Base-by-base conservation (phyloP, 306 rosid genomes). In the Abrus precatorius region DNA sequence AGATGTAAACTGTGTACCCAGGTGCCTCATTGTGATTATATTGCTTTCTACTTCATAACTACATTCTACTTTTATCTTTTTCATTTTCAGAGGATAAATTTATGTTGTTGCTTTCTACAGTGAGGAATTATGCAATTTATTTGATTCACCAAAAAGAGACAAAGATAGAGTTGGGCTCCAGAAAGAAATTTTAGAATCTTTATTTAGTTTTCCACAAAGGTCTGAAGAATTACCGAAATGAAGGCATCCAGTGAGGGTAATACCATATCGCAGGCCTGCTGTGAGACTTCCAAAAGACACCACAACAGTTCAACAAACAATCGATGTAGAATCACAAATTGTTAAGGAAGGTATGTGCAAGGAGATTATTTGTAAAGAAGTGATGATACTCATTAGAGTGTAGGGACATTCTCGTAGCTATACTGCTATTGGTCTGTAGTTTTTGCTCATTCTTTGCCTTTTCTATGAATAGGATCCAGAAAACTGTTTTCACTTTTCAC, bases 161-260 rank as follows among this genome's bases (percentile, higher is more conserved):
- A 30, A 8, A 28, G 69, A 69, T 34, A 76, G 72, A 36, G 5
- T 62, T 57, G 69, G 20, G 59, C 76, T 69, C 12, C 80, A 83
- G 76, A 79, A 75, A 70, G 82, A 82, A 80, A 4, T 86, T 69
- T 36, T 86, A 43, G 80, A 65, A 79, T 61, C 83, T 33, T 83
- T 86, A 66, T 82, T 86, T 80, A 59, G 10, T 70, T 85, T 47
- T 70, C 82, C 84, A 14, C 62, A 79, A 70, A 86, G 80, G 74
- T 47, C 74, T 28, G 86, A 79, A 40, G 82, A 79, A 75, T 45
- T 7, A 14, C 80, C 86, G 41, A 79, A 69, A 71, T 70, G 27
- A 74, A 69, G 5, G 5, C 48, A 1, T 41, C 69, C 76, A 20
- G 75, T 34, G 41, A 78, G 84, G 69, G 74, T 3, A 20, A 14